Evolutionary conservation across 805 yeast species (phyloP).

Genomic region (Hanseniaspora nectarophila): DNA sequence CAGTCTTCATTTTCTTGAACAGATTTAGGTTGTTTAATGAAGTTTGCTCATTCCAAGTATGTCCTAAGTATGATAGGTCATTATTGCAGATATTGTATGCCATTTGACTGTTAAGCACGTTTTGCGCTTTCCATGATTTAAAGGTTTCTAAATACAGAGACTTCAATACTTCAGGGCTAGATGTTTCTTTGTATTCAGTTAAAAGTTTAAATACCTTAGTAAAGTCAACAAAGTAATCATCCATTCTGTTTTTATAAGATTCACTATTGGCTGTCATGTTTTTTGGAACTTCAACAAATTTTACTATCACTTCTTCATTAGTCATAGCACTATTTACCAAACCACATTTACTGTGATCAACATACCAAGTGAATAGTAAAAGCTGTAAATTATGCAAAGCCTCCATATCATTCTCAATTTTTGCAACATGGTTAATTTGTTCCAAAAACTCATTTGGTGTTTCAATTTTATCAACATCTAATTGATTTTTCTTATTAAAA

Average conservation of each 20-base stretch:
- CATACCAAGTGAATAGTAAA: conserved; percentile 1
- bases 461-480: not conserved
- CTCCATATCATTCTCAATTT: not conserved
- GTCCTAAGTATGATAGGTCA: not conserved
- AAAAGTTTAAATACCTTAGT: not conserved
- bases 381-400: not conserved
- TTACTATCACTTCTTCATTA: not conserved
- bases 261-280: not conserved
- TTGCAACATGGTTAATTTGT: not conserved
- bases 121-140: conserved; percentile 5
- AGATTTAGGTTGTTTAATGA: not conserved
- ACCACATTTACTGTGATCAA: not conserved
- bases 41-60: conserved; percentile 11
- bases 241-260: conserved; percentile 3
- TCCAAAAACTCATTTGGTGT: not conserved
- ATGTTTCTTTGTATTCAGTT: not conserved
- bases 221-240: not conserved
- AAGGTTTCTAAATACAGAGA: not conserved
- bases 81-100: not conserved
- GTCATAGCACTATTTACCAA: not conserved
- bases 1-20: not conserved
- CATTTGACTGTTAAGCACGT: not conserved
- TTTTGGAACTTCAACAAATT: not conserved
- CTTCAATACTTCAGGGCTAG: not conserved
- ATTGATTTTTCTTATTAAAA: not conserved